Percentiles rank a stretch among this genome's conserved stretches.
These are phyloP conservation scores for Hymenoscyphus fraxineus DNA, from an alignment of 2,329 filamentous ascomycete species.

Conservation along the genomic window DNA sequence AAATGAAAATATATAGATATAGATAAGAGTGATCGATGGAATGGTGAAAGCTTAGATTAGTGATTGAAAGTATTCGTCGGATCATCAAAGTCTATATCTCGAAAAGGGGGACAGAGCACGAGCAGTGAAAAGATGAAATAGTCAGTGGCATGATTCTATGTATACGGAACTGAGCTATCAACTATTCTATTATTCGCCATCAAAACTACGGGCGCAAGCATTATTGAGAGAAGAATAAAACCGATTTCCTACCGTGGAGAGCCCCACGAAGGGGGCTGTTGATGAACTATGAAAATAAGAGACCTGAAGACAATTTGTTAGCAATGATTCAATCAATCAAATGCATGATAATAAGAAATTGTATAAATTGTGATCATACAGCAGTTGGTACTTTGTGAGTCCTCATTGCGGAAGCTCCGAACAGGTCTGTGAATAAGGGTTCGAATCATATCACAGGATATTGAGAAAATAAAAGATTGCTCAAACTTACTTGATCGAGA, in stretches of 20 bases:
- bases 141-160: background rate
- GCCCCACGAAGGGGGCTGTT: background rate
- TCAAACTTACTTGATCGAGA: constrained; percentile 39
- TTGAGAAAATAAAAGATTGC: constrained; percentile 21
- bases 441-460: constrained; percentile 61
- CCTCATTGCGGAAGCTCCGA: constrained; percentile 67
- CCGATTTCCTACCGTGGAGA: background rate
- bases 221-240: background rate
- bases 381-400: constrained; percentile 73
- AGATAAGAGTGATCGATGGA: too few species aligned
- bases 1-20: too few species aligned
- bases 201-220: background rate
- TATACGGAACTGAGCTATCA: background rate
- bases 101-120: background rate
- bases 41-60: too few species aligned
- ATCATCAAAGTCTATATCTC: too few species aligned
- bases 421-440: constrained; percentile 77
- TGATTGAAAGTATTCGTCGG: too few species aligned
- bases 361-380: constrained; percentile 56
- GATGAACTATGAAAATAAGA: background rate
- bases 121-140: background rate
- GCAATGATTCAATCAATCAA: background rate
- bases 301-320: constrained; percentile 1
- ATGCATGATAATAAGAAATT: background rate
- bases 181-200: background rate